phyloP scores from a whole-genome alignment of 805 yeast species.

The Candida germanica region DNA sequence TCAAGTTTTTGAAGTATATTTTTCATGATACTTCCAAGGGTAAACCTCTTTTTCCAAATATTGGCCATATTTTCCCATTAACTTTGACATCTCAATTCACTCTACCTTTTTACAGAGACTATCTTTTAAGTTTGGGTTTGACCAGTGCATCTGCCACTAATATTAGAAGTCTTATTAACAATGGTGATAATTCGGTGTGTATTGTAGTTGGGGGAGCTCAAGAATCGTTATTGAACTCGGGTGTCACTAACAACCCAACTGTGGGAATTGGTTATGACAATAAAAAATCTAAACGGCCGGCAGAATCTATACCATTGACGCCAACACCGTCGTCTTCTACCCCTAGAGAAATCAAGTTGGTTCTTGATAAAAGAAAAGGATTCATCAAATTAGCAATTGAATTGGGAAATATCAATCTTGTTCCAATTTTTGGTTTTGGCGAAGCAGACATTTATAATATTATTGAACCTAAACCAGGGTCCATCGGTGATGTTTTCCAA shows the following conservation, averaged over 20 bases:
- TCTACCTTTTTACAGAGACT: conserved; percentile 84
- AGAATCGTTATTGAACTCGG: conserved; percentile 63
- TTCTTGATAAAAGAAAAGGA: conserved; percentile 77
- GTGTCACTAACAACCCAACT: conserved; percentile 30
- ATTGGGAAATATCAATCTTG: conserved; percentile 72
- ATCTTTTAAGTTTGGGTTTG: conserved; percentile 73
- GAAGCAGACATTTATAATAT: conserved; percentile 64
- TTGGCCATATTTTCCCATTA: conserved; percentile 67
- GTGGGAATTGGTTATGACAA: conserved; percentile 33
- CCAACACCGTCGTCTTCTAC: conserved; percentile 2
- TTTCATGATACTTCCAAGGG: conserved; percentile 70
- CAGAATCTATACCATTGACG: conserved; percentile 3
- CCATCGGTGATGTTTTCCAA: conserved; percentile 57
- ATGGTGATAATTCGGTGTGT: conserved; percentile 70
- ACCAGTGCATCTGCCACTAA: conserved; percentile 79
- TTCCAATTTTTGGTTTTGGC: conserved; percentile 90
- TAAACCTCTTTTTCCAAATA: conserved; percentile 72
- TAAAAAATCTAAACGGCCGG: conserved; percentile 13
- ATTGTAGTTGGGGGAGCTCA: conserved; percentile 96
- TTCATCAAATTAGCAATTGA: conserved; percentile 84
- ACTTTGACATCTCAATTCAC: conserved; percentile 82
- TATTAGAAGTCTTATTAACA: conserved; percentile 58
- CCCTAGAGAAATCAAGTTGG: conserved; percentile 52
- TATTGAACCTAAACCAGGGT: conserved; percentile 36
- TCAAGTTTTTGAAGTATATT: conserved; percentile 28